These are phyloP conservation scores for Aspergillus saccharolyticus DNA, from an alignment of 495 filamentous ascomycete species.

Conservation along the genomic window DNA sequence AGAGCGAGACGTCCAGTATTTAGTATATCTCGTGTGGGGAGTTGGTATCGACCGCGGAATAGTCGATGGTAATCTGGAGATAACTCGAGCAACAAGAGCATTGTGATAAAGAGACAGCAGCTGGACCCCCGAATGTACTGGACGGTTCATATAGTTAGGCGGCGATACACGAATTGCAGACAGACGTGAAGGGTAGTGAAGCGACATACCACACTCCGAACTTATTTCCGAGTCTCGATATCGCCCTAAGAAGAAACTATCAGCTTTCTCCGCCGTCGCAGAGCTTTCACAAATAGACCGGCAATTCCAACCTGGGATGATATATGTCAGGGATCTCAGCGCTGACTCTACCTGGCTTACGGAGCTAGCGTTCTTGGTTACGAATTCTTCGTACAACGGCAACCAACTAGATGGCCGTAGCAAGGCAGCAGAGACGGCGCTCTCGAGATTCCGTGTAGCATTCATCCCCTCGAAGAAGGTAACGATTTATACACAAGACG, in stretches of 20 bases:
- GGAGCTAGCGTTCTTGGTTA: slow-evolving; percentile 86
- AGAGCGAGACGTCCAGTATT: slow-evolving; percentile 76
- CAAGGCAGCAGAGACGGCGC: slow-evolving; percentile 29
- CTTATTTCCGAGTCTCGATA: slow-evolving; percentile 91
- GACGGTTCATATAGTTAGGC: slow-evolving; percentile 7
- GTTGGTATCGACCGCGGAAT: slow-evolving; percentile 50
- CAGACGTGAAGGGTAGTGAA: slow-evolving; percentile 5
- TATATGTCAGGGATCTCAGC: slow-evolving; percentile 85
- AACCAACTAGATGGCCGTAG: slow-evolving; percentile 69
- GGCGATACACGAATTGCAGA: background rate
- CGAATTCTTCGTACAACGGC: slow-evolving; percentile 80
- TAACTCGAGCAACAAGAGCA: slow-evolving; percentile 68
- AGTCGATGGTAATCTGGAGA: slow-evolving; percentile 42
- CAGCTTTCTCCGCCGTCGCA: background rate
- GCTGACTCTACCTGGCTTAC: slow-evolving; percentile 92
- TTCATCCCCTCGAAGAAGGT: slow-evolving; percentile 27
- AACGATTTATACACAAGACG: background rate
- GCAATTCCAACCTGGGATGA: slow-evolving; percentile 69
- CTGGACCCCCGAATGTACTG: slow-evolving; percentile 79
- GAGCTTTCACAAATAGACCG: background rate
- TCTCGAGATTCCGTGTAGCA: slow-evolving; percentile 26
- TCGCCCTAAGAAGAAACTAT: slow-evolving; percentile 54
- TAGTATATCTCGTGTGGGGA: slow-evolving; percentile 84
- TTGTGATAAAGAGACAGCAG: slow-evolving; percentile 94
- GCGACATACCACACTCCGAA: slow-evolving; percentile 70